These are phyloP conservation scores for Phyllostachys edulis DNA, from an alignment of 176 grass and related monocot species.

Conservation along the genomic window DNA sequence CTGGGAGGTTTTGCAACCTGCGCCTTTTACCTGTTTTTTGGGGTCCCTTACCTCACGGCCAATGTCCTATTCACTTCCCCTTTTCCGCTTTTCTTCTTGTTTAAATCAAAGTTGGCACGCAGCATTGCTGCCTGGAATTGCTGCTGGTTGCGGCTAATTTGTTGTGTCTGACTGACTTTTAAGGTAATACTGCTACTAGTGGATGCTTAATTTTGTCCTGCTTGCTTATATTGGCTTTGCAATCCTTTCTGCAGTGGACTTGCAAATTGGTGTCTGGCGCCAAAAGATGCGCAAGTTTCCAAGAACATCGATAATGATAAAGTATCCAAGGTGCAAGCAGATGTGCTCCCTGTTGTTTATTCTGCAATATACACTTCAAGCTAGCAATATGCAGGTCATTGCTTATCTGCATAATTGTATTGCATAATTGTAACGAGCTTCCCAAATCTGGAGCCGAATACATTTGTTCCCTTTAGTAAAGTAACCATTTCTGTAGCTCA, in stretches of 20 bases:
- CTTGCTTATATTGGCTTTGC: neutral
- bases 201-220: neutral
- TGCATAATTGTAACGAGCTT: neutral
- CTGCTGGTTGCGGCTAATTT: constrained; percentile 31
- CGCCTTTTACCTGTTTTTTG: neutral
- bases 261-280: neutral
- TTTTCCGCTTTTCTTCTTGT: neutral
- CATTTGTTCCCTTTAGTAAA: neutral
- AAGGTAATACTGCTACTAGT: neutral
- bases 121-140: constrained; percentile 38
- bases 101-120: constrained; percentile 1
- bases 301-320: neutral
- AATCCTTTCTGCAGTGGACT: neutral
- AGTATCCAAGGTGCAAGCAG: constrained; percentile 17
- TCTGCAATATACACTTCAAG: neutral
- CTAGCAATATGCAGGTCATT: neutral
- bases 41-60: neutral
- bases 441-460: neutral
- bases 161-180: neutral
- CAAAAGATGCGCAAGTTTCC: constrained; percentile 15
- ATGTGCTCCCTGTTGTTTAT: constrained; percentile 2
- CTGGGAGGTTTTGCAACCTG: neutral
- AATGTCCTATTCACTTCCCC: neutral
- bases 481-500: neutral
- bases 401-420: neutral